phyloP scores from a whole-genome alignment of 192 early-diverging fungal species.

The Geosiphon pyriformis region DNA sequence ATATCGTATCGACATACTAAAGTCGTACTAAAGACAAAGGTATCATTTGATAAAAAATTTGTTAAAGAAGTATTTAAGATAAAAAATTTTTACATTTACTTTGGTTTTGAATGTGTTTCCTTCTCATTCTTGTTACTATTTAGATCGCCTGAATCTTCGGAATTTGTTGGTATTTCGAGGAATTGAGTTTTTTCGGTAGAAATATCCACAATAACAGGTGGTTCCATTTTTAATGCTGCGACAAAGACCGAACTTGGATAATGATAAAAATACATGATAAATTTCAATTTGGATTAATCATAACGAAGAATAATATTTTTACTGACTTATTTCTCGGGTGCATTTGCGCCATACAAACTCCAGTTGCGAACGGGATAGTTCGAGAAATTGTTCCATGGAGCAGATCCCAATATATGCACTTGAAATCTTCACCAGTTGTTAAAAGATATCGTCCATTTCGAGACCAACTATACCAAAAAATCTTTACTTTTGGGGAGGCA shows the following conservation, averaged over 20 bases:
- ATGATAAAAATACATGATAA: no score
- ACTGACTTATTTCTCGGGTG: slow-evolving; percentile 73
- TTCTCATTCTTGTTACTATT: slow-evolving; percentile 8
- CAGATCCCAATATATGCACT: slow-evolving; percentile 87
- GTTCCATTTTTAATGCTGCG: slow-evolving; percentile 44
- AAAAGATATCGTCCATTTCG: slow-evolving; percentile 71
- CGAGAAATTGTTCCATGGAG: slow-evolving; percentile 44
- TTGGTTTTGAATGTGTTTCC: not conserved
- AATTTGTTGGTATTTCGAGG: slow-evolving; percentile 25
- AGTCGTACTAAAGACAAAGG: slow-evolving; percentile 10
- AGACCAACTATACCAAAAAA: slow-evolving; percentile 63
- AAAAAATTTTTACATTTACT: slow-evolving; percentile 2
- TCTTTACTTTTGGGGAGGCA: no score
- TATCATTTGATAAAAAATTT: no score
- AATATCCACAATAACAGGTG: slow-evolving; percentile 44
- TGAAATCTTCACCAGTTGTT: slow-evolving; percentile 74
- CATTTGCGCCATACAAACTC: slow-evolving; percentile 65
- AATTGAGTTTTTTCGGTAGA: slow-evolving; percentile 1
- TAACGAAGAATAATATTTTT: slow-evolving; percentile 36
- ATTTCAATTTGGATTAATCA: not conserved
- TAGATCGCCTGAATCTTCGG: slow-evolving; percentile 1
- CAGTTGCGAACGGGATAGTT: slow-evolving; percentile 63
- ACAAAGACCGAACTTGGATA: slow-evolving; percentile 41
- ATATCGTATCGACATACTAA: slow-evolving; percentile 34
- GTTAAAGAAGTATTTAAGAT: not conserved